A percentile compares a stretch with the other conserved stretches of the same genome.
Evolutionary conservation across 2,329 filamentous ascomycete species (phyloP).

Genomic region (Exophiala aquamarina): DNA sequence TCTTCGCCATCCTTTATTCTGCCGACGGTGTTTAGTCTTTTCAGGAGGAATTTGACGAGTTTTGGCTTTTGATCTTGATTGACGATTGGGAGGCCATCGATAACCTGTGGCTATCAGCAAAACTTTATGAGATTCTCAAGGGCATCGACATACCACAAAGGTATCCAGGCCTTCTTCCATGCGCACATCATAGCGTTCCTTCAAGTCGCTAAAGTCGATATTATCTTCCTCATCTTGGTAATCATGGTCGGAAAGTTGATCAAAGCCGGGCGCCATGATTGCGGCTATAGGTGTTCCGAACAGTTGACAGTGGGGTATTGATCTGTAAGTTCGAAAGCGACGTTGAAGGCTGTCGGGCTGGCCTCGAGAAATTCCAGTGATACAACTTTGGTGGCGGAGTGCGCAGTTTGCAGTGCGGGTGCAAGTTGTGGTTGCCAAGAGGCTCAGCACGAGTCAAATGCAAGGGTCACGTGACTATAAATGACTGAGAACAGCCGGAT

Average conservation of each 20-base stretch:
- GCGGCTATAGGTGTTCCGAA: conserved; percentile 24
- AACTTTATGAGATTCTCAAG: background rate
- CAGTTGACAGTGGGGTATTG: background rate
- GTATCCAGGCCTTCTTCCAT: conserved; percentile 94
- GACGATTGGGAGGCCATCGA: conserved; percentile 90
- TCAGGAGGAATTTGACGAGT: conserved; percentile 91
- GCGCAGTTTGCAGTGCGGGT: too few species aligned
- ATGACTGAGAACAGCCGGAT: too few species aligned
- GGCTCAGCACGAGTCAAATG: too few species aligned
- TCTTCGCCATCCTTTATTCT: conserved; percentile 72
- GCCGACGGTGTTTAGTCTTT: conserved; percentile 85
- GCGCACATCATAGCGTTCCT: conserved; percentile 92
- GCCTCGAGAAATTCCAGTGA: too few species aligned
- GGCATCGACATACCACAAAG: conserved; percentile 61
- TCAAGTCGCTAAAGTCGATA: conserved; percentile 88
- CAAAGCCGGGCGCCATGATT: conserved; percentile 92
- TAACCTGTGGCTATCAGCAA: conserved; percentile 51
- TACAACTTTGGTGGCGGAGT: too few species aligned
- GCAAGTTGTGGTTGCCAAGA: too few species aligned
- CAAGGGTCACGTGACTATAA: too few species aligned
- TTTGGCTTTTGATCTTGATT: conserved; percentile 89
- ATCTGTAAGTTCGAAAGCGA: background rate
- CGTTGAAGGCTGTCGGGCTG: too few species aligned
- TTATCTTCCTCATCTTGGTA: conserved; percentile 89
- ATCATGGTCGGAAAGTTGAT: conserved; percentile 87